Conservation (phyloP, 2,329 filamentous ascomycete genomes). For the Penicillium sp. region DNA sequence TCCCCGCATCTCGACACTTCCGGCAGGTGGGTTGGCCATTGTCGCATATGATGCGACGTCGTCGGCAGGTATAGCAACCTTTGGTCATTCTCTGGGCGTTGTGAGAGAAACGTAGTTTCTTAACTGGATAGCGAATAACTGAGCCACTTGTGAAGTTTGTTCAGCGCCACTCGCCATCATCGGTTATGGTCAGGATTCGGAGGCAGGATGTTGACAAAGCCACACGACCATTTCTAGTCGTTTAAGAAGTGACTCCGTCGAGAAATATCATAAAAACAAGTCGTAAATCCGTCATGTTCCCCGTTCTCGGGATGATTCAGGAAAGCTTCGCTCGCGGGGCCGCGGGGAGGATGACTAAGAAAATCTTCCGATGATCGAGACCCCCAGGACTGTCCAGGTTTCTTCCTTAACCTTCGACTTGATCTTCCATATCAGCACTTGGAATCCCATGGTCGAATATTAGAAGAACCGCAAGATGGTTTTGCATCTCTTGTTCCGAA, state of each 20-base stretch:
- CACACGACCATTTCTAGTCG: constrained; percentile 17
- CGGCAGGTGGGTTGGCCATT: constrained; percentile 44
- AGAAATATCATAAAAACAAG: neutral
- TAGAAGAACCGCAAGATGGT: constrained; percentile 23
- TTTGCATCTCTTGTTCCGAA: constrained; percentile 31
- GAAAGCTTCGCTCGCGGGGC: constrained; percentile 1
- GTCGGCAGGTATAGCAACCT: constrained; percentile 47
- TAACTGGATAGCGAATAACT: constrained; percentile 15
- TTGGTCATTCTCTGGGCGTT: constrained; percentile 36
- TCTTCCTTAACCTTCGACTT: neutral
- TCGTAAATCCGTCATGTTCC: neutral
- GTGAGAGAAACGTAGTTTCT: constrained; percentile 1
- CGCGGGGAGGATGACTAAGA: constrained; percentile 8
- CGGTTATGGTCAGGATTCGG: constrained; percentile 14
- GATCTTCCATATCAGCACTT: neutral
- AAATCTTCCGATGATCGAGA: neutral
- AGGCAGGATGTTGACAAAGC: neutral
- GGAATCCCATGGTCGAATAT: neutral
- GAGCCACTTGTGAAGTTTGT: constrained; percentile 15
- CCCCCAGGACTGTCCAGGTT: neutral
- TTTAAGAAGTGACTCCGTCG: neutral
- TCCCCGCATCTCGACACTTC: constrained; percentile 45
- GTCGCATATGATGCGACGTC: constrained; percentile 46
- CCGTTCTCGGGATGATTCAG: neutral
- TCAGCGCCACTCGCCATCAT: constrained; percentile 26